Percentiles rank a stretch among this genome's conserved stretches.
Evolutionary conservation across 176 grass and related monocot genomes (phyloP).

Genomic region (Cocos nucifera): DNA sequence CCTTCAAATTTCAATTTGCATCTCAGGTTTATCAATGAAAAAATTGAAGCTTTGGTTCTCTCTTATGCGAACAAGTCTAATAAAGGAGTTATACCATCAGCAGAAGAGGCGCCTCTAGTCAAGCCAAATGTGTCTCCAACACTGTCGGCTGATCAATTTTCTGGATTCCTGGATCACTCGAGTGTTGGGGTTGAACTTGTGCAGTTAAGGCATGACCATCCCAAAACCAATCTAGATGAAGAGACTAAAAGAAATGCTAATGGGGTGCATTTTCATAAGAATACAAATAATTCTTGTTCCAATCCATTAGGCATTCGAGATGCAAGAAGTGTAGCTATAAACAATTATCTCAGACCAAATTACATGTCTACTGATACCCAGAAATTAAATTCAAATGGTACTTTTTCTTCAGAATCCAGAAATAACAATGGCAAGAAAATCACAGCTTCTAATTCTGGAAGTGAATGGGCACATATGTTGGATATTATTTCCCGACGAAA

Average conservation of each 20-base stretch:
- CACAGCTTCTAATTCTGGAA: conserved; percentile 18
- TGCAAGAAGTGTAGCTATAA: conserved; percentile 18
- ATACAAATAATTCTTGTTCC: not conserved
- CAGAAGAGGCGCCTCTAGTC: conserved; percentile 28
- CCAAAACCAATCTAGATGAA: conserved; percentile 29
- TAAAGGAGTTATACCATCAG: conserved; percentile 38
- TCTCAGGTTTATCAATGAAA: conserved; percentile 98
- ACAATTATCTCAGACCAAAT: conserved; percentile 11
- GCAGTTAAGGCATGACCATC: conserved; percentile 41
- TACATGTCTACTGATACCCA: conserved; percentile 14
- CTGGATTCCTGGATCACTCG: conserved; percentile 54
- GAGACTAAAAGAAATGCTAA: conserved; percentile 3
- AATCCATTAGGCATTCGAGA: conserved; percentile 6
- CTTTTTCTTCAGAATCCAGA: conserved; percentile 28
- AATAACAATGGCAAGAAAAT: conserved; percentile 23
- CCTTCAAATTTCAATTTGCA: conserved; percentile 16
- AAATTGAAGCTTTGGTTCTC: conserved; percentile 70
- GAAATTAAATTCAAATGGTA: not conserved
- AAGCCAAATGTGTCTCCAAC: conserved; percentile 50
- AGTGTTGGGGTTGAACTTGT: conserved; percentile 93
- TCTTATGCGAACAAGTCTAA: conserved; percentile 48
- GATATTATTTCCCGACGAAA: conserved; percentile 42
- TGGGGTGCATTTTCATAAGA: conserved; percentile 1
- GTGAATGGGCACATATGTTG: conserved; percentile 38
- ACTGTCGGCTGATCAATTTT: conserved; percentile 64